These are phyloP conservation scores for Cryptococcus hybrid DNA, from an alignment of 1,284 basidiomycete species.

Conservation along the genomic window DNA sequence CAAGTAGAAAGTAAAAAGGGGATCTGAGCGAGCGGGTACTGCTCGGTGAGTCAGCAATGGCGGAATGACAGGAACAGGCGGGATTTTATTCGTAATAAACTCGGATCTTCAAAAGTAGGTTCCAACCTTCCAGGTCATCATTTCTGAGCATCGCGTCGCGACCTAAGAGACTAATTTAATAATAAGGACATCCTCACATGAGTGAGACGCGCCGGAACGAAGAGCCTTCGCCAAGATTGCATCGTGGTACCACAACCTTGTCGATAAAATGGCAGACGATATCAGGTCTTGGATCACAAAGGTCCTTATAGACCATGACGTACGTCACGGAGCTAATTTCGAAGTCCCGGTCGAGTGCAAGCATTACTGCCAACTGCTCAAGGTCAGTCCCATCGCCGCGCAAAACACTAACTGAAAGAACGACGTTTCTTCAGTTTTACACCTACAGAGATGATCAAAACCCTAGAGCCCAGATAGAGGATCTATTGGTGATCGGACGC, in stretches of 20 bases:
- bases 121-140: too few relatives aligned
- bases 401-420: too few relatives aligned
- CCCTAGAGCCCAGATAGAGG: conserved; percentile 6
- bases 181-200: too few relatives aligned
- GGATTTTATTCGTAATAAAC: too few relatives aligned
- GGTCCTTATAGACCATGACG: not conserved
- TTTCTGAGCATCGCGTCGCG: too few relatives aligned
- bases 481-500: not conserved
- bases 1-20: conserved; percentile 7
- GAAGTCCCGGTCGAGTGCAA: conserved; percentile 3
- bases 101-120: too few relatives aligned
- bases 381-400: not conserved
- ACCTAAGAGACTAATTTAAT: too few relatives aligned
- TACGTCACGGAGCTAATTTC: conserved; percentile 28
- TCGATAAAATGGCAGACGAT: not conserved
- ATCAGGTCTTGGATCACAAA: not conserved
- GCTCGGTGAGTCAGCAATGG: too few relatives aligned
- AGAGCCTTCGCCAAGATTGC: too few relatives aligned
- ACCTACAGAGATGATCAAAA: not conserved
- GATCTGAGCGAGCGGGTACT: conserved; percentile 23
- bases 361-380: not conserved
- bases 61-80: too few relatives aligned
- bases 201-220: too few relatives aligned
- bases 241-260: too few relatives aligned
- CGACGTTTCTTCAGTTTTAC: conserved; percentile 2